Percentiles rank a stretch among this genome's conserved stretches.
Evolutionary conservation across 2,329 filamentous ascomycete species (phyloP).

Genomic region (Epichloe festucae): DNA sequence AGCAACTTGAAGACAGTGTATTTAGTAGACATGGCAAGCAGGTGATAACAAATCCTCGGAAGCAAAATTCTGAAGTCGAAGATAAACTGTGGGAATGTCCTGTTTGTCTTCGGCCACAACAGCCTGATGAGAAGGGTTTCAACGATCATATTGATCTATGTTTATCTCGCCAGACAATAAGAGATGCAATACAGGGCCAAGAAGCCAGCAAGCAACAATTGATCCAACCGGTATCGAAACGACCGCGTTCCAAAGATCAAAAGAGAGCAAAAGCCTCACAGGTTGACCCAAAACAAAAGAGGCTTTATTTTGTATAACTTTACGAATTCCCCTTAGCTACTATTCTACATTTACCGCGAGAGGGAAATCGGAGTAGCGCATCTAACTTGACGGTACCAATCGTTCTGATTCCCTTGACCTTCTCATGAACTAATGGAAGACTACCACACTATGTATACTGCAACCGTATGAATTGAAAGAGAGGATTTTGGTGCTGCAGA

Average conservation of each 20-base stretch:
- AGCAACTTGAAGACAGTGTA: background rate
- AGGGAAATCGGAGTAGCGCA: background rate
- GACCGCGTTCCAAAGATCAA: constrained; percentile 20
- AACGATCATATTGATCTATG: constrained; percentile 92
- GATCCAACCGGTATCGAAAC: constrained; percentile 26
- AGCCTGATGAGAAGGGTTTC: constrained; percentile 61
- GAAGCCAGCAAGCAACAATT: constrained; percentile 14
- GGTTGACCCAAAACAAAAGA: constrained; percentile 35
- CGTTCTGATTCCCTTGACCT: background rate
- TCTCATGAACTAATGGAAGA: background rate
- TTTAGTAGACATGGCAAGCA: constrained; percentile 34
- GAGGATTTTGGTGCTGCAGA: background rate
- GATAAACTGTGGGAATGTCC: constrained; percentile 71
- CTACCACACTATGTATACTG: background rate
- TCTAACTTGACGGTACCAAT: background rate
- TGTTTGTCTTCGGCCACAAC: constrained; percentile 67
- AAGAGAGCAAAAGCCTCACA: constrained; percentile 24
- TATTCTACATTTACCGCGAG: background rate
- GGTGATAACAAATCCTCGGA: constrained; percentile 32
- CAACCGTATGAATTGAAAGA: background rate
- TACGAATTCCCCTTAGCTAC: background rate
- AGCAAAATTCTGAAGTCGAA: constrained; percentile 15
- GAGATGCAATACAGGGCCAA: constrained; percentile 58
- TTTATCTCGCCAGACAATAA: constrained; percentile 74
- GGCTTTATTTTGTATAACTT: constrained; percentile 35